Conservation (phyloP, 352 stramenopile species). For the Phytophthora hibernalis region DNA sequence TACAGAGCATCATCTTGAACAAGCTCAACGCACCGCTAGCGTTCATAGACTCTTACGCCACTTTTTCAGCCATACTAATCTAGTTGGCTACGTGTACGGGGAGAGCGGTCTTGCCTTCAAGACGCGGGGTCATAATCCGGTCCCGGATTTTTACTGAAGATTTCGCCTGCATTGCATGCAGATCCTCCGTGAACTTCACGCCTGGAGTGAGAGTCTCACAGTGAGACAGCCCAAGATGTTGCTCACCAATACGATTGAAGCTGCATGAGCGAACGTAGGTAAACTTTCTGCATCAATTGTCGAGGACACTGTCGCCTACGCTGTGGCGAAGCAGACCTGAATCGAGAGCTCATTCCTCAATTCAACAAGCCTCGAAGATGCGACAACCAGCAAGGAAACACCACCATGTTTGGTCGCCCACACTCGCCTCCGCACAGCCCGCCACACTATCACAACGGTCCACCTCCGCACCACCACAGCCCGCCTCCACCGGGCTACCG, state of each 20-base stretch:
- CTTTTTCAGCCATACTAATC: too few relatives aligned
- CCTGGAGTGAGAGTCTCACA: too few relatives aligned
- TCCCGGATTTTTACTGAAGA: background rate
- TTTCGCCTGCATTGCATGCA: conserved; percentile 17
- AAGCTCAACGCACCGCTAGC: too few relatives aligned
- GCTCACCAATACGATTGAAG: background rate
- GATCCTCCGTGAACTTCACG: conserved; percentile 10
- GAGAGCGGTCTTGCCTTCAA: background rate
- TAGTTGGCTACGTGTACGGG: too few relatives aligned
- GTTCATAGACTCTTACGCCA: too few relatives aligned
- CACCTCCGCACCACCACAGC: conserved; percentile 18
- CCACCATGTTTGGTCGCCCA: conserved; percentile 24
- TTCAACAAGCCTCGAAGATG: conserved; percentile 11
- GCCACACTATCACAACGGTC: conserved; percentile 14
- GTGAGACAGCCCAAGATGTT: background rate
- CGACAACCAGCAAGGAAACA: conserved; percentile 9
- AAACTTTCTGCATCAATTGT: conserved; percentile 20
- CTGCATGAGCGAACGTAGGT: background rate
- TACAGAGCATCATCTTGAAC: too few relatives aligned
- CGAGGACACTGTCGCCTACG: conserved; percentile 4
- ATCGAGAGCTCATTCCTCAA: conserved; percentile 19
- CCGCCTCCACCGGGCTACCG: conserved; percentile 6
- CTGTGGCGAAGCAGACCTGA: background rate
- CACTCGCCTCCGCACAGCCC: conserved; percentile 27
- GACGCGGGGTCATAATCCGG: background rate